Percentiles rank a stretch among this genome's conserved stretches.
phyloP scores from a whole-genome alignment of 2,329 filamentous ascomycete species.

The Penicillium sp. region DNA sequence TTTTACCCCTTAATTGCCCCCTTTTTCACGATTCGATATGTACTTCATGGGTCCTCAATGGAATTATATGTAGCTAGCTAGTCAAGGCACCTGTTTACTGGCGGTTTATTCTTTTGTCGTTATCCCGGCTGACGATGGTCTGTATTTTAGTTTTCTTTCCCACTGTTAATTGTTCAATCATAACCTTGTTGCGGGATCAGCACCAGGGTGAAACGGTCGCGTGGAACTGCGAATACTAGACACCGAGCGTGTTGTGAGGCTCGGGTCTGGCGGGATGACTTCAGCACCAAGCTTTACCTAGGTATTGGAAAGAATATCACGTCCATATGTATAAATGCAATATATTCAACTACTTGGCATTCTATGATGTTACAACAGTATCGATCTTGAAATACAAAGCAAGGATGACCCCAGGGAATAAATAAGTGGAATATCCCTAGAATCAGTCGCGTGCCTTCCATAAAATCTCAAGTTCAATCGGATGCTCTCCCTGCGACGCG shows the following conservation, averaged over 20 bases:
- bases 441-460: conserved; percentile 25
- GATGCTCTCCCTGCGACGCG: conserved; percentile 29
- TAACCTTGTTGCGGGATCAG: too few relatives aligned
- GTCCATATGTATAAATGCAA: conserved; percentile 24
- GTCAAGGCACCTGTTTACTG: conserved; percentile 4
- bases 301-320: conserved; percentile 29
- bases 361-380: background rate
- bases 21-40: conserved; percentile 16
- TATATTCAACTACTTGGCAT: background rate
- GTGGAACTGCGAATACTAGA: too few relatives aligned
- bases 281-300: too few relatives aligned
- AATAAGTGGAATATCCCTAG: background rate
- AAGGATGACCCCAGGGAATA: background rate
- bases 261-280: too few relatives aligned
- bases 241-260: too few relatives aligned
- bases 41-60: conserved; percentile 20
- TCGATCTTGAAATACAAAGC: background rate
- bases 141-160: conserved; percentile 9
- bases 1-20: conserved; percentile 10
- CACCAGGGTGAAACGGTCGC: too few relatives aligned
- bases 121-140: conserved; percentile 3
- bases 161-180: background rate
- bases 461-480: conserved; percentile 31
- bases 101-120: background rate
- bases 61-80: conserved; percentile 18